Evolutionary conservation across 2,329 filamentous ascomycete species (phyloP).

Genomic region (Cladophialophora immunda): DNA sequence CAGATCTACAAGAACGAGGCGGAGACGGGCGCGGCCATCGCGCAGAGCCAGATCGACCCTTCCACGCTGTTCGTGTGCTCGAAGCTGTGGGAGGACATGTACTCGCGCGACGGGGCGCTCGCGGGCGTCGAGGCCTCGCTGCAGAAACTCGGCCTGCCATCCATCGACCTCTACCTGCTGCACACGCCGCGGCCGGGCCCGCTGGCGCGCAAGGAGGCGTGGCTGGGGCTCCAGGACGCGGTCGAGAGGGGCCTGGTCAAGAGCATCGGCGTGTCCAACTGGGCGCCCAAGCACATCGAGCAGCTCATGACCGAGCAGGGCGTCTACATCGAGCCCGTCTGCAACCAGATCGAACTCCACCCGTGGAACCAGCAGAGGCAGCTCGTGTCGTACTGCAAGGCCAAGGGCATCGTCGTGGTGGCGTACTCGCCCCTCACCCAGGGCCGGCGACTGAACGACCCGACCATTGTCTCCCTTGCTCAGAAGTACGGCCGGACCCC

Average conservation of each 20-base stretch:
- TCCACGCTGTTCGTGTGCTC: conserved; percentile 74
- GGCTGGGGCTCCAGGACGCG: conserved; percentile 67
- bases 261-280: conserved; percentile 35
- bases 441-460: conserved; percentile 39
- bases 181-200: conserved; percentile 68
- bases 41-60: conserved; percentile 63
- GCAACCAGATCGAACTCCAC: conserved; percentile 42
- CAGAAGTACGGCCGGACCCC: conserved; percentile 41
- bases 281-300: conserved; percentile 33
- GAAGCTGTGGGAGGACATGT: conserved; percentile 85
- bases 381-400: conserved; percentile 26
- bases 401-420: conserved; percentile 15
- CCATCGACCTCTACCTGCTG: conserved; percentile 66
- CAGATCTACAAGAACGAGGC: conserved; percentile 75
- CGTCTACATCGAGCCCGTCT: conserved; percentile 41
- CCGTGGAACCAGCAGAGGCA: conserved; percentile 42
- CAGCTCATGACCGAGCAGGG: conserved; percentile 31
- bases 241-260: conserved; percentile 31
- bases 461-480: conserved; percentile 36
- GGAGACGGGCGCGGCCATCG: conserved; percentile 70
- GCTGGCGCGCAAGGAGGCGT: conserved; percentile 66
- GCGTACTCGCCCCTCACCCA: conserved; percentile 39
- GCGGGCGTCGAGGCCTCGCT: conserved; percentile 65
- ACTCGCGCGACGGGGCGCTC: conserved; percentile 63
- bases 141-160: conserved; percentile 51